phyloP scores from a whole-genome alignment of 1,284 basidiomycete species.

The Irpex sp. region DNA sequence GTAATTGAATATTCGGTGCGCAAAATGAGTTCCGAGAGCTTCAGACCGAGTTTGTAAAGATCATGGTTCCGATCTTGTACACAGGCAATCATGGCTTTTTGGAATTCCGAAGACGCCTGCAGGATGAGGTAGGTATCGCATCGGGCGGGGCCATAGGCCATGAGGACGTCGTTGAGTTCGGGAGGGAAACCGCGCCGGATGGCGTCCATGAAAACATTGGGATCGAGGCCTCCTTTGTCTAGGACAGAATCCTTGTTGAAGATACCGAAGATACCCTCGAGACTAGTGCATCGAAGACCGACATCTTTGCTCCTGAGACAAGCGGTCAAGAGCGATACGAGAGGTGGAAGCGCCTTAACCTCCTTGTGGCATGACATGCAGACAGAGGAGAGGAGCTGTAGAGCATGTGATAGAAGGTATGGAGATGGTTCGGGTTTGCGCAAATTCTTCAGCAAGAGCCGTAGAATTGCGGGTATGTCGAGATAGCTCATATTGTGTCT shows the following conservation, averaged over 20 bases:
- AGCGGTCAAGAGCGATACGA: slow-evolving; percentile 49
- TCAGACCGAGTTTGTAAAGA: slow-evolving; percentile 46
- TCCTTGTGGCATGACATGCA: slow-evolving; percentile 42
- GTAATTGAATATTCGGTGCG: slow-evolving; percentile 56
- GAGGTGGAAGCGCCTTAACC: slow-evolving; percentile 37
- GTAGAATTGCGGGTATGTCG: slow-evolving; percentile 43
- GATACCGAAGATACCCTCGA: slow-evolving; percentile 51
- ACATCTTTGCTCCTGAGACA: slow-evolving; percentile 51
- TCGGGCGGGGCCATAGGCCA: slow-evolving; percentile 42
- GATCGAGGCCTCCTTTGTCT: slow-evolving; percentile 43
- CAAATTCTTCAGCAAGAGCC: slow-evolving; percentile 38
- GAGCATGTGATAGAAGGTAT: slow-evolving; percentile 47
- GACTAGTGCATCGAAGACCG: slow-evolving; percentile 41
- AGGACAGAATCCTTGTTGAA: slow-evolving; percentile 37
- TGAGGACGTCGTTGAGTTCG: slow-evolving; percentile 42
- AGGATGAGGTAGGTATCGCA: slow-evolving; percentile 45
- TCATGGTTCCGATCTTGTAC: slow-evolving; percentile 37
- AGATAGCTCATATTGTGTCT: slow-evolving; percentile 35
- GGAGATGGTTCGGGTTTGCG: slow-evolving; percentile 41
- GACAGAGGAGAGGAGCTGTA: slow-evolving; percentile 40
- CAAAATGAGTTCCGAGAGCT: slow-evolving; percentile 44
- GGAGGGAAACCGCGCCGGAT: slow-evolving; percentile 39
- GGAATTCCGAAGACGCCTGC: slow-evolving; percentile 37
- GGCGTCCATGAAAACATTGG: slow-evolving; percentile 35
- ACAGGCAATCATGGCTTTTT: slow-evolving; percentile 47